These are phyloP conservation scores for Candida germanica DNA, from an alignment of 805 yeast genomes.

Conservation along the genomic window DNA sequence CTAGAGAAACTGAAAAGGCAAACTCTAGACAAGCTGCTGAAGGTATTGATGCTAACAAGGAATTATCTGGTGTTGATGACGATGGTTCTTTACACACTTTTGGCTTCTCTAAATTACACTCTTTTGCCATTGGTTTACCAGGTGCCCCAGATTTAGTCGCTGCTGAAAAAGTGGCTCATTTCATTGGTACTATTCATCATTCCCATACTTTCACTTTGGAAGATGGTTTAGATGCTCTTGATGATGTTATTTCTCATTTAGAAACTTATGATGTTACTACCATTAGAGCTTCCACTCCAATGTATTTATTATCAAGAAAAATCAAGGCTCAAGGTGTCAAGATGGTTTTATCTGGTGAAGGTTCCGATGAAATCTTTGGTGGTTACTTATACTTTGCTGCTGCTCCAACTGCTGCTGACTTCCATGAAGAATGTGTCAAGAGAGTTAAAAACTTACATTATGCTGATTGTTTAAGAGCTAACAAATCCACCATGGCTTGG, in stretches of 20 bases:
- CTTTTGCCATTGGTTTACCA: constrained; percentile 95
- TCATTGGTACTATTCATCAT: constrained; percentile 94
- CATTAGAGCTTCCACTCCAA: constrained; percentile 98
- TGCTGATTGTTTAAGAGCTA: constrained; percentile 97
- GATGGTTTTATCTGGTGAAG: constrained; percentile 99
- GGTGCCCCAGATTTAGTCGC: constrained; percentile 97
- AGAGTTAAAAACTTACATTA: constrained; percentile 96
- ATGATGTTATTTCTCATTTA: constrained; percentile 91
- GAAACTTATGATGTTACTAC: constrained; percentile 99
- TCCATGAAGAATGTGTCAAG: constrained; percentile 93
- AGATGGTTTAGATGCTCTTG: constrained; percentile 94
- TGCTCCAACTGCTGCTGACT: constrained; percentile 90
- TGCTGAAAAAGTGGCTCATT: constrained; percentile 94
- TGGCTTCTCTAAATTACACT: constrained; percentile 76
- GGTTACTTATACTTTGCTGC: constrained; percentile 96
- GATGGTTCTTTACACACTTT: constrained; percentile 78
- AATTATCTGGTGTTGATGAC: constrained; percentile 90
- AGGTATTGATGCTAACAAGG: constrained; percentile 61
- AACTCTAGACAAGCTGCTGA: constrained; percentile 33
- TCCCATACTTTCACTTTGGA: constrained; percentile 96
- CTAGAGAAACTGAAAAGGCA: constrained; percentile 88
- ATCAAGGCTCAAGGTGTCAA: constrained; percentile 99
- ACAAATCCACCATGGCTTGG: constrained; percentile 99
- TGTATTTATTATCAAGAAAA: constrained; percentile 93
- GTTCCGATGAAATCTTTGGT: constrained; percentile 98